A percentile compares a stretch with the other conserved stretches of the same genome.
Evolutionary conservation across 2,329 filamentous ascomycete species (phyloP).

Genomic region (Colletotrichum sp.): DNA sequence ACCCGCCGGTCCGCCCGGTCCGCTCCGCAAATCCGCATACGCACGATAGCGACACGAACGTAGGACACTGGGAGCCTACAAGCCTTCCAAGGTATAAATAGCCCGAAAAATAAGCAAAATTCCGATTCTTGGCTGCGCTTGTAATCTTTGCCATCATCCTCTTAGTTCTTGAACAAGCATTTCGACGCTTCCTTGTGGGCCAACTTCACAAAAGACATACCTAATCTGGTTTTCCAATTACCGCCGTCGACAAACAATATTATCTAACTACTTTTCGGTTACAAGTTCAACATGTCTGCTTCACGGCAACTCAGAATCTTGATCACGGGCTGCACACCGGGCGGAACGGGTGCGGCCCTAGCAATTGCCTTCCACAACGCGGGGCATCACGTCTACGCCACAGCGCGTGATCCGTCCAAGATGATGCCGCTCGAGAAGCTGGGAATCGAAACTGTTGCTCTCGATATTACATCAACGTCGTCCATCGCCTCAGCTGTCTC

Average conservation of each 20-base stretch:
- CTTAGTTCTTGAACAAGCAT: not conserved
- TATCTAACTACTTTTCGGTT: not conserved
- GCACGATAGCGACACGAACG: not conserved
- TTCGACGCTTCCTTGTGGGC: not conserved
- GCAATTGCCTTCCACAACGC: conserved; percentile 23
- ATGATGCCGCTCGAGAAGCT: conserved; percentile 27
- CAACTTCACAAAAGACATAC: not conserved
- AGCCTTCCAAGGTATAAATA: not conserved
- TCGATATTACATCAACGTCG: conserved; percentile 34
- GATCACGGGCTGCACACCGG: conserved; percentile 29
- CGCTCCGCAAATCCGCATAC: not conserved
- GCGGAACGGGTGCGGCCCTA: conserved; percentile 31
- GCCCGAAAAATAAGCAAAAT: too few relatives aligned
- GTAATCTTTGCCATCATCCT: not conserved
- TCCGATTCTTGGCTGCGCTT: not conserved
- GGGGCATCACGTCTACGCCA: conserved; percentile 37
- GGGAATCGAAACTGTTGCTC: conserved; percentile 24
- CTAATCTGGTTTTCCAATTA: rapidly evolving
- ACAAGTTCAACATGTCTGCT: not conserved
- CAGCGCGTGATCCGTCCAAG: conserved; percentile 31
- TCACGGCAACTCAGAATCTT: conserved; percentile 18
- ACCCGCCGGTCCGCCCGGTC: not conserved
- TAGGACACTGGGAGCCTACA: not conserved
- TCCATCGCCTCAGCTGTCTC: conserved; percentile 27
- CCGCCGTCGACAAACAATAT: not conserved